These are phyloP conservation scores for Aspergillus haitiensis DNA, from an alignment of 495 filamentous ascomycete species.

Conservation along the genomic window DNA sequence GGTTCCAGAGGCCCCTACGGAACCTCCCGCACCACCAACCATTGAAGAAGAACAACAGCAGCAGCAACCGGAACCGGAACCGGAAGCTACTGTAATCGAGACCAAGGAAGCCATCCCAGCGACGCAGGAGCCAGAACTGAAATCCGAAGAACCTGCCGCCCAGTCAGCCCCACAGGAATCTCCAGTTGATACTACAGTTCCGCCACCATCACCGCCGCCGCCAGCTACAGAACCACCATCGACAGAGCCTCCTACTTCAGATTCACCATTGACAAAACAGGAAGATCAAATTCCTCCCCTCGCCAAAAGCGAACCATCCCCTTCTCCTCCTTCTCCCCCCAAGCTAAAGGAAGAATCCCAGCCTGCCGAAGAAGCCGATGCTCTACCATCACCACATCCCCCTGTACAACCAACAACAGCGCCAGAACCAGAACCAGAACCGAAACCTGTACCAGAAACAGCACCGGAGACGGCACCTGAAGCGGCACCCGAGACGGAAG, in stretches of 20 bases:
- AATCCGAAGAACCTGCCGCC: slow-evolving; percentile 7
- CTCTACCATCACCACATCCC: slow-evolving; percentile 2
- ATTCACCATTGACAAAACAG: not conserved
- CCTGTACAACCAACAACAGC: not conserved
- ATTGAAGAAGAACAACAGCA: not conserved
- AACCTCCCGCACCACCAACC: slow-evolving; percentile 5
- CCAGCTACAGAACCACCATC: not conserved
- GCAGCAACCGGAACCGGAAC: slow-evolving; percentile 3
- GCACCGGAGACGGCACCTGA: no score
- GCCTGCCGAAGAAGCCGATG: not conserved
- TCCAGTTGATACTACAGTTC: not conserved
- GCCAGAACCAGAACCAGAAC: not conserved
- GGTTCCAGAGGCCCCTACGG: slow-evolving; percentile 1
- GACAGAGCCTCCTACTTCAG: not conserved
- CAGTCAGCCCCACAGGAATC: slow-evolving; percentile 9
- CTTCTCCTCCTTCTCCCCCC: not conserved
- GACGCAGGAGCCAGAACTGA: not conserved
- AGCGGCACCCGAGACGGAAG: no score
- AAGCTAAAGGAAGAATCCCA: not conserved
- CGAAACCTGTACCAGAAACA: no score
- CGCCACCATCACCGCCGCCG: no score
- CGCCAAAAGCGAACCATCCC: not conserved
- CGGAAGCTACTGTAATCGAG: not conserved
- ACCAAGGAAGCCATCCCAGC: no score
- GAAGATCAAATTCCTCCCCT: not conserved